Conservation (phyloP, 306 rosid genomes). For the barrel medic (Medicago truncatula) region DNA sequence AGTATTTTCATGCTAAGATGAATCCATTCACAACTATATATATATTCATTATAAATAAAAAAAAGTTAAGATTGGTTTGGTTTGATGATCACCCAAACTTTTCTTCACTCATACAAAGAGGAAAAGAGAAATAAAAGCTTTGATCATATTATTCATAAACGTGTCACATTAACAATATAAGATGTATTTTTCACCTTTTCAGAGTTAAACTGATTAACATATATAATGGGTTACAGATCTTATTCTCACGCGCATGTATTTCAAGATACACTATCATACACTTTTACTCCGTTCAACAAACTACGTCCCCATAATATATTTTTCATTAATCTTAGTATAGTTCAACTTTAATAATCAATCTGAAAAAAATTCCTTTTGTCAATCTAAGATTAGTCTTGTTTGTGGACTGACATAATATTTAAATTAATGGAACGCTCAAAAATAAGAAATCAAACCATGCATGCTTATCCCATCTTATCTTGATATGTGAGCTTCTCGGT, state of each 20-base stretch:
- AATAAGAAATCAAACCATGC: slow-evolving; percentile 24
- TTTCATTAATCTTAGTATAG: neutral
- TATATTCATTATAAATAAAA: no score
- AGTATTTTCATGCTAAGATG: neutral
- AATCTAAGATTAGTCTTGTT: neutral
- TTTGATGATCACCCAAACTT: no score
- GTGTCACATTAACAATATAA: slow-evolving; percentile 19
- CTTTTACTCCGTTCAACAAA: slow-evolving; percentile 25
- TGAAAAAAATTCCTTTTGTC: neutral
- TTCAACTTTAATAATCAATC: slow-evolving; percentile 1
- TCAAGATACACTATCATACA: slow-evolving; percentile 33
- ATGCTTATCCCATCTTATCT: slow-evolving; percentile 32
- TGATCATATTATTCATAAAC: slow-evolving; percentile 11
- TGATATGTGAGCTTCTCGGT: slow-evolving; percentile 38
- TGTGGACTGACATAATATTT: slow-evolving; percentile 16
- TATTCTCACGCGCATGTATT: slow-evolving; percentile 39
- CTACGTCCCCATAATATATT: slow-evolving; percentile 13
- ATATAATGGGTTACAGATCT: slow-evolving; percentile 15
- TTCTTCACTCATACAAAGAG: neutral
- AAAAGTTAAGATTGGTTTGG: no score
- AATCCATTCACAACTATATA: no score
- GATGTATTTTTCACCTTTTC: neutral
- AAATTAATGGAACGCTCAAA: neutral
- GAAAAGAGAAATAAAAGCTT: neutral
- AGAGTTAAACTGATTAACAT: slow-evolving; percentile 1